Evolutionary conservation across 1,139 yeast species (phyloP).

Genomic region (Arxiozyma bovina): DNA sequence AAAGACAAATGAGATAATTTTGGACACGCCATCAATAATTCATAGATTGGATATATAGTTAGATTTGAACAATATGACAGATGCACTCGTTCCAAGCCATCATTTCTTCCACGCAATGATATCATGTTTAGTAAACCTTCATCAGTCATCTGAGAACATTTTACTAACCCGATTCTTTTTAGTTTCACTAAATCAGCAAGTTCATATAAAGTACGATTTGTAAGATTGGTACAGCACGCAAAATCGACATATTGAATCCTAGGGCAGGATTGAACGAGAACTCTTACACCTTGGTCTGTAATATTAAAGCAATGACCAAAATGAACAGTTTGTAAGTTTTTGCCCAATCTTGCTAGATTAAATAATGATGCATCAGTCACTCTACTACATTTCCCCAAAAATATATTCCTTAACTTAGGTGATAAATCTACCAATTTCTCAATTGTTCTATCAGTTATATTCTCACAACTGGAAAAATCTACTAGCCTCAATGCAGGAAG

Average conservation of each 20-base stretch:
- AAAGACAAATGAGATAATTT: constrained; percentile 76
- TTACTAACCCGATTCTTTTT: constrained; percentile 86
- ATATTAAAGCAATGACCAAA: constrained; percentile 89
- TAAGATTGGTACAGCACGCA: constrained; percentile 87
- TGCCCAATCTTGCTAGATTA: constrained; percentile 65
- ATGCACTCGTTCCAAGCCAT: constrained; percentile 84
- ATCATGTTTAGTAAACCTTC: constrained; percentile 74
- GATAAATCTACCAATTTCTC: constrained; percentile 66
- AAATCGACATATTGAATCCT: constrained; percentile 87
- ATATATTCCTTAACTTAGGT: constrained; percentile 80
- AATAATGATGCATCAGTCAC: constrained; percentile 77
- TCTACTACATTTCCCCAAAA: constrained; percentile 79
- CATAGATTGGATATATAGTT: constrained; percentile 62
- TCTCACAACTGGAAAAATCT: constrained; percentile 78
- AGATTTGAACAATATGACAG: constrained; percentile 82
- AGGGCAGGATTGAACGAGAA: constrained; percentile 68
- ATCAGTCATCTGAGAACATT: constrained; percentile 83
- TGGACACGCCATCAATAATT: constrained; percentile 71
- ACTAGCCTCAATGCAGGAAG: constrained; percentile 60
- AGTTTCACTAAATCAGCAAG: constrained; percentile 70
- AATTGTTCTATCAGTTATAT: constrained; percentile 72
- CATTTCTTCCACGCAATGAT: constrained; percentile 60
- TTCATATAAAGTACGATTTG: constrained; percentile 75
- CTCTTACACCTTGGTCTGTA: constrained; percentile 79
- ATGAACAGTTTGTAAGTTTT: constrained; percentile 81